Evolutionary conservation across 805 yeast species (phyloP).

Genomic region (Pichia membranifaciens): DNA sequence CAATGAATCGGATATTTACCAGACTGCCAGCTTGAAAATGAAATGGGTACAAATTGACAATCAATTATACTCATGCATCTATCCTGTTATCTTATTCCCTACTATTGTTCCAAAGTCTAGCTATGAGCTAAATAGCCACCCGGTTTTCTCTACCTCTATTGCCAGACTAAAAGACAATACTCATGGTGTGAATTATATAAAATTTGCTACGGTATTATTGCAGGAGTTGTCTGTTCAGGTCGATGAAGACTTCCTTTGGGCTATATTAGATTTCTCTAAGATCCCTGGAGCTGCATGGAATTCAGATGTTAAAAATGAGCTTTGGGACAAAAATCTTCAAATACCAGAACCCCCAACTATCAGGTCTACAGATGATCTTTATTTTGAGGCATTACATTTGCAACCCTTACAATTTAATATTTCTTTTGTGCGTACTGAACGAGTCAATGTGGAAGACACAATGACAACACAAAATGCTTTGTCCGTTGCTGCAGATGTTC

Average conservation of each 20-base stretch:
- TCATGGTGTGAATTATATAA: conserved; percentile 85
- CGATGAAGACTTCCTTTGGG: conserved; percentile 88
- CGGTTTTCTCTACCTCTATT: conserved; percentile 80
- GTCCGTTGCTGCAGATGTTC: conserved; percentile 71
- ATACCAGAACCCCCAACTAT: conserved; percentile 65
- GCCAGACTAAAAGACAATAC: conserved; percentile 81
- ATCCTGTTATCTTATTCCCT: conserved; percentile 86
- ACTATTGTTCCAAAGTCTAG: conserved; percentile 80
- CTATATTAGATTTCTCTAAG: conserved; percentile 72
- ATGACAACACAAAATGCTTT: conserved; percentile 56
- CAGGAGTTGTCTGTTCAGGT: conserved; percentile 91
- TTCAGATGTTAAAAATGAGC: conserved; percentile 26
- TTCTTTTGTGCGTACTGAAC: conserved; percentile 86
- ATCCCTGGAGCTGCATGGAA: conserved; percentile 82
- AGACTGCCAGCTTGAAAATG: conserved; percentile 69
- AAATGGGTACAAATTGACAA: conserved; percentile 96
- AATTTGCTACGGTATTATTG: conserved; percentile 81
- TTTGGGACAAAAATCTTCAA: conserved; percentile 58
- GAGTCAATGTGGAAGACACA: conserved; percentile 53
- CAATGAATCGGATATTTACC: conserved; percentile 79
- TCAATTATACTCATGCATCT: conserved; percentile 80
- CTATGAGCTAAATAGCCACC: conserved; percentile 81
- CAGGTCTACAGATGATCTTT: conserved; percentile 59
- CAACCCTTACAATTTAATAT: conserved; percentile 88
- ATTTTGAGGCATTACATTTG: conserved; percentile 86